A percentile compares a stretch with the other conserved stretches of the same genome.
Conservation (phyloP, 225 moss, liverwort and hornwort genomes). For the Pleurozium schreberi region DNA sequence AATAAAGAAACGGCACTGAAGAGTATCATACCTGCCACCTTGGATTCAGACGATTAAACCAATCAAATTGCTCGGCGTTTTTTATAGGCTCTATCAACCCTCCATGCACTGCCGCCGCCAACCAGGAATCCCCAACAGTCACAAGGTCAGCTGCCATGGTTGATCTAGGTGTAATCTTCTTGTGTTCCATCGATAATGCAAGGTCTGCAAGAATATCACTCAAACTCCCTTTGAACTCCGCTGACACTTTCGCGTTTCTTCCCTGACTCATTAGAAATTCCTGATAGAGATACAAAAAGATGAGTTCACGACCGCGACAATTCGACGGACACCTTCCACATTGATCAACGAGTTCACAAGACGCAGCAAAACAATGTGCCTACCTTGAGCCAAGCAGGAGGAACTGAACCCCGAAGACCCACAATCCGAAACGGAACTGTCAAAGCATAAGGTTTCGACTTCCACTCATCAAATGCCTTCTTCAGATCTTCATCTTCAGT, state of each 20-base stretch:
- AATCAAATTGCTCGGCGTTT: constrained; percentile 72
- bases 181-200: constrained; percentile 39
- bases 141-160: constrained; percentile 94
- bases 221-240: constrained; percentile 74
- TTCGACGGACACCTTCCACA: neutral
- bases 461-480: constrained; percentile 57
- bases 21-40: constrained; percentile 72
- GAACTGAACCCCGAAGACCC: constrained; percentile 87
- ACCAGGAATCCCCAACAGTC: constrained; percentile 95
- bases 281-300: constrained; percentile 21
- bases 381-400: constrained; percentile 96
- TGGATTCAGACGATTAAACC: constrained; percentile 78
- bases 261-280: constrained; percentile 87
- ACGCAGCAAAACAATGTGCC: neutral
- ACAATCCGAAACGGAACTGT: constrained; percentile 90
- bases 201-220: constrained; percentile 71
- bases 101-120: constrained; percentile 65
- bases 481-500: constrained; percentile 48
- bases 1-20: neutral
- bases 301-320: neutral
- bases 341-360: neutral
- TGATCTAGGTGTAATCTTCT: constrained; percentile 53
- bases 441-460: constrained; percentile 65
- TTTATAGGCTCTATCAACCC: constrained; percentile 73
- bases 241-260: constrained; percentile 64